A percentile compares a stretch with the other conserved stretches of the same genome.
Evolutionary conservation across 192 early-diverging fungal genomes (phyloP).

Genomic region (Mortierella antarctica): DNA sequence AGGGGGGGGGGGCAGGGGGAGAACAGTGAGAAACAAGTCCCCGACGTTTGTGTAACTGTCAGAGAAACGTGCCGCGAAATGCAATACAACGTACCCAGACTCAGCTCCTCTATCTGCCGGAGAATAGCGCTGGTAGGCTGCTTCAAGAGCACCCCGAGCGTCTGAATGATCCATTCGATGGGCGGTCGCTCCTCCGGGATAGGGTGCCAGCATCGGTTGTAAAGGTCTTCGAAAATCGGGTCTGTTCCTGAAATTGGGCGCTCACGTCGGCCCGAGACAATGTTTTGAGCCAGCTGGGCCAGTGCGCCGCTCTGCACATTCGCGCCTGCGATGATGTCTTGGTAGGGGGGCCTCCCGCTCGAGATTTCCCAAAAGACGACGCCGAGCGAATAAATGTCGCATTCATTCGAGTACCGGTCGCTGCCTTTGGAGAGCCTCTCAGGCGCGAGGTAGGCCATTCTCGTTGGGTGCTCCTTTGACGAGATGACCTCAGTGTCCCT

Average conservation of each 20-base stretch:
- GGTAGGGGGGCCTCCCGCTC: constrained; percentile 37
- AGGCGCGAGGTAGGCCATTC: constrained; percentile 49
- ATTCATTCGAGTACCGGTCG: constrained; percentile 27
- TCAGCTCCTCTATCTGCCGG: constrained; percentile 35
- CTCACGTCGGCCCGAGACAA: constrained; percentile 36
- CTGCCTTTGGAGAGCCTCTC: constrained; percentile 28
- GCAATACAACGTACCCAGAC: constrained; percentile 18
- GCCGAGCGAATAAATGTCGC: constrained; percentile 43
- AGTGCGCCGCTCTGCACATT: constrained; percentile 26
- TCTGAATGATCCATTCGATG: constrained; percentile 37
- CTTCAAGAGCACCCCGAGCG: constrained; percentile 30
- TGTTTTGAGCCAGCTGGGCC: constrained; percentile 38
- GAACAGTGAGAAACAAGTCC: background rate
- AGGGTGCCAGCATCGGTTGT: constrained; percentile 39
- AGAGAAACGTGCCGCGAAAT: background rate
- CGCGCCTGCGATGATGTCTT: constrained; percentile 24
- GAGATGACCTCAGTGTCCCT: constrained; percentile 36
- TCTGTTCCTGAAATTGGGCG: constrained; percentile 26
- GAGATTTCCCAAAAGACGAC: constrained; percentile 50
- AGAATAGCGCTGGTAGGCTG: constrained; percentile 21
- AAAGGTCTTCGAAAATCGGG: constrained; percentile 34
- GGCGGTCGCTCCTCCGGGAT: constrained; percentile 41
- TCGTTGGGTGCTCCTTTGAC: constrained; percentile 31
- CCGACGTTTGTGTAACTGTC: background rate
- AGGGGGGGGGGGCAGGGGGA: background rate